Evolutionary conservation across 164 flowering plant genomes (phyloP), one percentile per base, ranked within the genome.

Genomic region (Umbilicus rupestris): DNA sequence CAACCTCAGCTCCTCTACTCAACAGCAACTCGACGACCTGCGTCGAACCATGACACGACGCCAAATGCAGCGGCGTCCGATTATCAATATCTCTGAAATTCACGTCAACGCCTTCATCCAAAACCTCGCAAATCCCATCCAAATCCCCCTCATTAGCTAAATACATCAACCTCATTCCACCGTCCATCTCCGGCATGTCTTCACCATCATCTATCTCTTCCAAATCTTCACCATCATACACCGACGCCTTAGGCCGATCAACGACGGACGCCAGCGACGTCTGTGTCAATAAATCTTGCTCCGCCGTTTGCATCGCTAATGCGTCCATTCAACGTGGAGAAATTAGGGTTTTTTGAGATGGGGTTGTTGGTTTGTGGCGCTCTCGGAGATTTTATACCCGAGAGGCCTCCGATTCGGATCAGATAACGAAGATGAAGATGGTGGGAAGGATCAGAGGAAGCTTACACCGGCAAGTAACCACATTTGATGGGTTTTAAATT

Each of bases 21-120:
- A 86, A 63, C 73, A 86, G 67, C 64, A 85, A 59, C 62, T 78
- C 77, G 19, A 79, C 82, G 28, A 85, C 87, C 71, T 83, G 82
- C 19, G 69, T 44, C n/a, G 65, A 65, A 3, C 85, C 85, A 62
- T 83, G 89, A 67, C 89, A 85, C 14, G 87, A 80, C 14, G 87
- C 84, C 39, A 85, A 77, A 64, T 85, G 89, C 65, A 62, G 15
- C 15, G 65, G 42, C 24, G 65, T 62, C 22, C 65, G 65, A 33
- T 39, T 9, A 62, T 62, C 65, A 15, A 62, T 62, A 35, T 62
- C 65, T 29, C 65, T 35, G 10, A 33, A 62, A 62, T 35, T 62
- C 44, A 62, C 26, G 39, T 62, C 65, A 22, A 22, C 42, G 0
- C 65, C 65, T 26, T 35, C 39, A 33, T 31, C 22, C 24, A 62